phyloP scores from a whole-genome alignment of 2,329 filamentous ascomycete species.

The Xylaria sp. region DNA sequence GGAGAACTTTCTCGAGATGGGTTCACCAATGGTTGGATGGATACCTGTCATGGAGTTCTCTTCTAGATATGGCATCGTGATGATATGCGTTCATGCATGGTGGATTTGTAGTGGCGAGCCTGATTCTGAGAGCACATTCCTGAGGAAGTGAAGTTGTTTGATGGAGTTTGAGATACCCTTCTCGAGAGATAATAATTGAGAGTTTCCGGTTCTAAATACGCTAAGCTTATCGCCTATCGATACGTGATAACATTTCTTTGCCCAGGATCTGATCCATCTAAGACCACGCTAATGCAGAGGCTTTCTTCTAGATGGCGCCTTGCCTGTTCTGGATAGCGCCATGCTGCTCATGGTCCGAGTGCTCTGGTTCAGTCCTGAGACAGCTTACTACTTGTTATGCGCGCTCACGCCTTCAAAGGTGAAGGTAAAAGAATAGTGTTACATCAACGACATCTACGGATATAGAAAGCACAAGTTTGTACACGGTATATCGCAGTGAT shows the following conservation, averaged over 20 bases:
- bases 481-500: not conserved
- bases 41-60: conserved; percentile 22
- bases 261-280: not conserved
- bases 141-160: conserved; percentile 40
- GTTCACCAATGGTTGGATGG: conserved; percentile 15
- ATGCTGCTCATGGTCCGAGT: not conserved
- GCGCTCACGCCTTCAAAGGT: conserved; percentile 1
- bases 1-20: conserved; percentile 7
- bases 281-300: conserved; percentile 22
- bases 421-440: conserved; percentile 27
- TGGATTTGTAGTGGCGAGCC: conserved; percentile 9
- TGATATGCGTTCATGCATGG: not conserved
- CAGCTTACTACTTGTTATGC: not conserved
- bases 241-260: conserved; percentile 20
- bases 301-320: conserved; percentile 12
- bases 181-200: conserved; percentile 38
- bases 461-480: not conserved
- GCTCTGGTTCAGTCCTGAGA: not conserved
- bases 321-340: conserved; percentile 16
- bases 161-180: conserved; percentile 46
- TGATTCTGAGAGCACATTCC: conserved; percentile 39
- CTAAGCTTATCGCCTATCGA: conserved; percentile 35
- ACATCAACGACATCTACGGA: not conserved
- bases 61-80: conserved; percentile 9
- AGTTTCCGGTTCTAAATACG: conserved; percentile 21